Evolutionary conservation across 1,284 basidiomycete genomes (phyloP).

Genomic region (Ustilago hordei): DNA sequence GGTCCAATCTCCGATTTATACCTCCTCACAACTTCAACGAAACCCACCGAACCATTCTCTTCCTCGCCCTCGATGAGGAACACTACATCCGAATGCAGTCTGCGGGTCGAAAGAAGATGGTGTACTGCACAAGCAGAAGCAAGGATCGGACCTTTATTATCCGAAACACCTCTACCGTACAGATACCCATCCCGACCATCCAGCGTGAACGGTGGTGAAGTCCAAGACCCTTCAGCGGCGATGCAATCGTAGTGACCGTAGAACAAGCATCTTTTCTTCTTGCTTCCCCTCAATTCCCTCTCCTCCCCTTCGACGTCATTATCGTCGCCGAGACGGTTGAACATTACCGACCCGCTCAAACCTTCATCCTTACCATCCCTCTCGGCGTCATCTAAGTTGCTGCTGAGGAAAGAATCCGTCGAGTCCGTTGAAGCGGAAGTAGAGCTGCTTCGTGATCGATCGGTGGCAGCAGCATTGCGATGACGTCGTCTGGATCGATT

Average conservation of each 20-base stretch:
- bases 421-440: conserved; percentile 23
- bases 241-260: conserved; percentile 68
- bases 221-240: conserved; percentile 74
- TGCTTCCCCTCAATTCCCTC: conserved; percentile 7
- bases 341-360: conserved; percentile 40
- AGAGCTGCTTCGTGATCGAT: conserved; percentile 27
- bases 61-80: conserved; percentile 96
- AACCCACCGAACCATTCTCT: conserved; percentile 88
- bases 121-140: conserved; percentile 90
- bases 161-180: conserved; percentile 85
- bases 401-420: conserved; percentile 18
- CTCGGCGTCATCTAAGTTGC: conserved; percentile 11
- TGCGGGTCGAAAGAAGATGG: conserved; percentile 78
- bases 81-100: conserved; percentile 86
- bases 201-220: conserved; percentile 85
- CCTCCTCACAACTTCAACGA: conserved; percentile 79
- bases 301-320: conserved; percentile 3
- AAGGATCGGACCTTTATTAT: conserved; percentile 90
- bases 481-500: conserved; percentile 24
- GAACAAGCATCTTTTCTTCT: conserved; percentile 54
- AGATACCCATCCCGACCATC: conserved; percentile 89
- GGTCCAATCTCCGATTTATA: conserved; percentile 73
- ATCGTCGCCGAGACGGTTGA: conserved; percentile 28
- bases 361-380: conserved; percentile 17
- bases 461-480: conserved; percentile 15